Percentiles rank a stretch among this genome's conserved stretches.
Conservation (phyloP, 108 stramenopile species). For the Cyclotella choctawhatcheeana region DNA sequence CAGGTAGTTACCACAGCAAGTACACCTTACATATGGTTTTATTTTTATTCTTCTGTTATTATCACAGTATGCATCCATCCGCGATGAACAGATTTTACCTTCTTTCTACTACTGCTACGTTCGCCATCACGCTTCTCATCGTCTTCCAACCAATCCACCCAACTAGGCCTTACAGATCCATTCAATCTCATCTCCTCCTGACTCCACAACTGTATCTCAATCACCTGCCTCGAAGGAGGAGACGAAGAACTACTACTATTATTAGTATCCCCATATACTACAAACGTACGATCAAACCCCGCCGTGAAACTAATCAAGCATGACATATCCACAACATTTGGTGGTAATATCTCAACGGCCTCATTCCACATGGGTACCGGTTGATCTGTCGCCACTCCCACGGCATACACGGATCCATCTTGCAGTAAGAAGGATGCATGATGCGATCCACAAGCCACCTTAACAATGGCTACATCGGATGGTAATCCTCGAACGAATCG, state of each 20-base stretch:
- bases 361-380: constrained; percentile 61
- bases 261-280: constrained; percentile 56
- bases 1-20: too few relatives aligned
- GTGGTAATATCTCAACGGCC: constrained; percentile 73
- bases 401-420: constrained; percentile 84
- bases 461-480: constrained; percentile 42
- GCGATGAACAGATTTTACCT: constrained; percentile 70
- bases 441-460: constrained; percentile 83
- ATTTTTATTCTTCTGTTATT: constrained; percentile 39
- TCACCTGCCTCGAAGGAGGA: constrained; percentile 61
- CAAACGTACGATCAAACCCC: constrained; percentile 81
- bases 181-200: constrained; percentile 66
- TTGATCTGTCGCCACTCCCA: constrained; percentile 83
- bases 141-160: constrained; percentile 62
- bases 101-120: constrained; percentile 26
- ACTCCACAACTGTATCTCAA: constrained; percentile 83
- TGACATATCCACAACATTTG: constrained; percentile 59
- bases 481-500: constrained; percentile 68
- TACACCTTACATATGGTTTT: too few relatives aligned
- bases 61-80: constrained; percentile 86
- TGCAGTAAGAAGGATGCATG: constrained; percentile 84
- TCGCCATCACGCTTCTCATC: constrained; percentile 3
- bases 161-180: constrained; percentile 75
- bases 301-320: constrained; percentile 75
- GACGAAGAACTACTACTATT: too few relatives aligned